phyloP scores from a whole-genome alignment of 352 stramenopile genomes.

The Phytopythium oedochilum region DNA sequence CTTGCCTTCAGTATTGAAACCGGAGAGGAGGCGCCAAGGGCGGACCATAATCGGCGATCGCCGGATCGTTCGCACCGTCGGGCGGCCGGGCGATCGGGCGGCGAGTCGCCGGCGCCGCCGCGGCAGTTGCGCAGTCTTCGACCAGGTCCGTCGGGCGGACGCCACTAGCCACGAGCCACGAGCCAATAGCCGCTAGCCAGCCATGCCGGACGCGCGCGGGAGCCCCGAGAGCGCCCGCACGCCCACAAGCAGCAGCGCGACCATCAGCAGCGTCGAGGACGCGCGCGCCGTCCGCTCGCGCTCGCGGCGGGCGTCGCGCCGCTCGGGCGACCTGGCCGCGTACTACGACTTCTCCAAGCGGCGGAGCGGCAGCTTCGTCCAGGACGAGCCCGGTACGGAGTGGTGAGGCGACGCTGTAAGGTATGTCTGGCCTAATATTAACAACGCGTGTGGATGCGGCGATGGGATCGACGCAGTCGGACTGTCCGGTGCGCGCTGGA shows the following conservation, averaged over 20 bases:
- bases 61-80: too few species aligned
- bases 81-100: neutral
- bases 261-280: neutral
- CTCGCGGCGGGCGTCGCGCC: slow-evolving; percentile 13
- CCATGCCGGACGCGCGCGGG: neutral
- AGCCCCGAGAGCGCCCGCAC: neutral
- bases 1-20: too few species aligned
- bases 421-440: too few species aligned
- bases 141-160: neutral
- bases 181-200: too few species aligned
- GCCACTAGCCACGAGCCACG: neutral
- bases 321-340: slow-evolving; percentile 41
- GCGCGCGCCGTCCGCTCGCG: slow-evolving; percentile 8
- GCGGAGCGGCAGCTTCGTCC: slow-evolving; percentile 28
- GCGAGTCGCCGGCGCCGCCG: neutral
- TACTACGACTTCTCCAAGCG: slow-evolving; percentile 64
- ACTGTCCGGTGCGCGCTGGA: neutral
- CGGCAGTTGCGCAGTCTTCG: neutral
- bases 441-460: neutral
- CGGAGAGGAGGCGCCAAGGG: too few species aligned
- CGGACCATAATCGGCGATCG: too few species aligned
- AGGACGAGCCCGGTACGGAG: slow-evolving; percentile 25
- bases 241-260: slow-evolving; percentile 1
- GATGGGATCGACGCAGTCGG: neutral
- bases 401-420: neutral